Evolutionary conservation across 257 asterid genomes (phyloP), one percentile per base, ranked within the genome.

Genomic region (Verbena officinalis): DNA sequence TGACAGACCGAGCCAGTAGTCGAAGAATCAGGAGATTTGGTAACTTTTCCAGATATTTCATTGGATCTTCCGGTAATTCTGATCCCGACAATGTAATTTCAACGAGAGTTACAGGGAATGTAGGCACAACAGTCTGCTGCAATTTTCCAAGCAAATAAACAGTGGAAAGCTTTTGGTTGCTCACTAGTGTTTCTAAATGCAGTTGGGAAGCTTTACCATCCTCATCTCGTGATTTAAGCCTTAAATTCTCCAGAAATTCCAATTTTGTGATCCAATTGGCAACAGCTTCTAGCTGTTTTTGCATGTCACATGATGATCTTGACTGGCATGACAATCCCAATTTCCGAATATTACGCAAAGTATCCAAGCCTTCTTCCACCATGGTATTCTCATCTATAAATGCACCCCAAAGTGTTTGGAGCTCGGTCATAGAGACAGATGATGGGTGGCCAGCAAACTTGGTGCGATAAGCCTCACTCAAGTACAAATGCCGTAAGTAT

Each of bases 381-480:
- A 27, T 27, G 8, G 73, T 65, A 9, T 59, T 65, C 31, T 70
- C 77, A 58, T 65, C 73, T 0, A 75, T 27, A 15, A 65, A 75
- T 21, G 67, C 80, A 10, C 80, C 80, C 76, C 80, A 75, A 1
- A 75, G 67, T 1, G 80, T 65, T 17, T 65, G 73, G 6, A 75
- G 74, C 10, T 54, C 15, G 7, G 23, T 31, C 21, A 74, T 55
- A 55, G 72, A 27, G 55, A 45, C 33, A 3, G n/a, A 0, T 0
- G 42, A 45, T 20, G 73, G 80, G 12, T 44, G 65, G 34, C 13
- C 17, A 7, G 50, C 52, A 31, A 75, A 75, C 50, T 58, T 65
- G 52, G 65, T 75, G 38, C 80, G 69, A 15, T 65, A 70, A 54
- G 67, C 55, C 76, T 75, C 80, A 43, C 77, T 75, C 52, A 75